Evolutionary conservation across 352 stramenopile species (phyloP).

Genomic region (Pythium sp.): DNA sequence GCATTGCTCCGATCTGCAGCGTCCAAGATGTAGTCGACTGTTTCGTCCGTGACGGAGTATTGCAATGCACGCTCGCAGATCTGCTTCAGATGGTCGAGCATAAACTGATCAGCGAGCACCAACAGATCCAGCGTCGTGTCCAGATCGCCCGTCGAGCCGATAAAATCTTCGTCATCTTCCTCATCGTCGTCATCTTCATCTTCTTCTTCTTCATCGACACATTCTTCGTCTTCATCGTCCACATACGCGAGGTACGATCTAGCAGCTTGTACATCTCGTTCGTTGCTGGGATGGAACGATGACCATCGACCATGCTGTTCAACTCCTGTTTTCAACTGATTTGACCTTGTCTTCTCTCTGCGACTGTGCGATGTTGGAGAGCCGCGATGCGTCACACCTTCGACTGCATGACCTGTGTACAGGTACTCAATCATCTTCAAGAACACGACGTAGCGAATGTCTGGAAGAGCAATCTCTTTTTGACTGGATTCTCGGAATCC

Average conservation of each 20-base stretch:
- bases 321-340: not conserved
- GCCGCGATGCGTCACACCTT: conserved; percentile 3
- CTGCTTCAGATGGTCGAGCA: conserved; percentile 96
- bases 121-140: conserved; percentile 86
- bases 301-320: conserved; percentile 23
- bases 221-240: conserved; percentile 17
- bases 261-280: conserved; percentile 9
- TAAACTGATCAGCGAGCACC: conserved; percentile 94
- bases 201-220: not conserved
- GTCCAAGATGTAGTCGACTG: conserved; percentile 85
- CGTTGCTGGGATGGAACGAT: conserved; percentile 18
- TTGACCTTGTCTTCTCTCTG: not conserved
- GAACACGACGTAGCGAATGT: conserved; percentile 91
- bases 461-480: conserved; percentile 85
- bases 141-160: conserved; percentile 44
- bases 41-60: conserved; percentile 76
- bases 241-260: conserved; percentile 14
- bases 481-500: conserved; percentile 88
- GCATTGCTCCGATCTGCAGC: conserved; percentile 91
- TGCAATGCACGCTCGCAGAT: conserved; percentile 90
- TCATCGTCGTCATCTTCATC: conserved; percentile 5
- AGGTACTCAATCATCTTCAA: conserved; percentile 93
- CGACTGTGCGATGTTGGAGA: not conserved
- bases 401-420: conserved; percentile 81
- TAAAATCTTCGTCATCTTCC: conserved; percentile 10